These are phyloP conservation scores for Tolypocladium nubicola DNA, from an alignment of 2,329 filamentous ascomycete genomes.

Conservation along the genomic window DNA sequence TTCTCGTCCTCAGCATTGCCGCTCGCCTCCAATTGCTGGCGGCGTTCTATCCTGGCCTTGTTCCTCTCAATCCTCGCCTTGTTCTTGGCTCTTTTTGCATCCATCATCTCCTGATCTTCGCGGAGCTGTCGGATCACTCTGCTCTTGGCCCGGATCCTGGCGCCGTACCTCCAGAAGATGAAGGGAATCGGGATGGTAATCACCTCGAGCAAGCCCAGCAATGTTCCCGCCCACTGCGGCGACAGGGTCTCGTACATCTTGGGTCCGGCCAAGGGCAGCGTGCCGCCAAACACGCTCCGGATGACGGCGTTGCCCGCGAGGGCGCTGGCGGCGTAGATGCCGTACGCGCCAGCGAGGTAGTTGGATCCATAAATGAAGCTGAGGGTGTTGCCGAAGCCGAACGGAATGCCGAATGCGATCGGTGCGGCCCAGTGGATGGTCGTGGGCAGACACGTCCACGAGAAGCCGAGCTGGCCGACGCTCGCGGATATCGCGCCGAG, in stretches of 20 bases:
- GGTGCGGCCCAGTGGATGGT: conserved; percentile 75
- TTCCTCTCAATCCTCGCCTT: conserved; percentile 10
- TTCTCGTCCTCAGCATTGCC: not conserved
- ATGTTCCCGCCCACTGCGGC: conserved; percentile 68
- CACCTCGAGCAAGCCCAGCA: conserved; percentile 65
- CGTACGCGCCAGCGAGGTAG: conserved; percentile 70
- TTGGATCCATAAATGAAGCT: conserved; percentile 78
- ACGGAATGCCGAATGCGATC: conserved; percentile 68
- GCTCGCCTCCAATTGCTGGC: not conserved
- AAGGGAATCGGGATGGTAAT: conserved; percentile 69
- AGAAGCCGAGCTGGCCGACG: conserved; percentile 73
- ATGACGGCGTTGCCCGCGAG: conserved; percentile 72
- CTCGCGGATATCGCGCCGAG: conserved; percentile 66
- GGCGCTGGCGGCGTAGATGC: conserved; percentile 72
- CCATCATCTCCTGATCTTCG: conserved; percentile 30
- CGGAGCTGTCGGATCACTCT: conserved; percentile 32
- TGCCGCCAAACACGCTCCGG: conserved; percentile 63
- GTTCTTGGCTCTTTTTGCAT: conserved; percentile 19
- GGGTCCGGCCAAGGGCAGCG: conserved; percentile 63
- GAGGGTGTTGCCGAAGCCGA: conserved; percentile 64
- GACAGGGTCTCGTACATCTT: conserved; percentile 60
- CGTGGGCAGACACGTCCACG: conserved; percentile 73
- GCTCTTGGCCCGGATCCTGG: conserved; percentile 40
- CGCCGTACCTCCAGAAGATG: conserved; percentile 59
- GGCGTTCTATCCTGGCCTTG: not conserved